A percentile compares a stretch with the other conserved stretches of the same genome.
phyloP scores from a whole-genome alignment of 1,139 yeast genomes.

The Pichia sp. region DNA sequence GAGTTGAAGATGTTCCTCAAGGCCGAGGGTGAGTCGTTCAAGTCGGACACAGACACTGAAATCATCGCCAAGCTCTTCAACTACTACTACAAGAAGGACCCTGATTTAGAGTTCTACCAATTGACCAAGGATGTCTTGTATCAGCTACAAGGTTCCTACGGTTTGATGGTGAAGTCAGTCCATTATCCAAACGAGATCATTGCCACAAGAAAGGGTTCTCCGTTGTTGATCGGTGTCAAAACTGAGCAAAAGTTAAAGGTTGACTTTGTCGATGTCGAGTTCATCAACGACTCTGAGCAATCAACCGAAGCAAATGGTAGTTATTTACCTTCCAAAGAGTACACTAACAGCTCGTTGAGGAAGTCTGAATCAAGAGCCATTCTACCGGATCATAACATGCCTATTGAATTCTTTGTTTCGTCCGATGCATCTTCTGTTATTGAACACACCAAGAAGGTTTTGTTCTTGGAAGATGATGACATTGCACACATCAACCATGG shows the following conservation, averaged over 20 bases:
- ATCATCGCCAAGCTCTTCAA: constrained; percentile 94
- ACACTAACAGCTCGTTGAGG: constrained; percentile 24
- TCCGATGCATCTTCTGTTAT: constrained; percentile 97
- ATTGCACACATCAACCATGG: constrained; percentile 98
- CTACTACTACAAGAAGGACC: constrained; percentile 72
- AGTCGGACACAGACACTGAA: constrained; percentile 96
- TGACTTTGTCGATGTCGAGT: constrained; percentile 97
- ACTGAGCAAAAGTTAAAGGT: constrained; percentile 93
- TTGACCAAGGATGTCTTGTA: constrained; percentile 88
- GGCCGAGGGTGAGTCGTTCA: constrained; percentile 78
- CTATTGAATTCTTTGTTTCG: constrained; percentile 92
- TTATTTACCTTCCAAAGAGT: constrained; percentile 14
- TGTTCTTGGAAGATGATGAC: constrained; percentile 96
- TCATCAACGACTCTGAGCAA: constrained; percentile 55
- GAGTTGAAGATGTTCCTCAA: constrained; percentile 79
- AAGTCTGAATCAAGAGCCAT: constrained; percentile 34
- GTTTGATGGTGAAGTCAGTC: constrained; percentile 83
- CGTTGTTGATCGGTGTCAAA: constrained; percentile 93
- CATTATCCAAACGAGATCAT: constrained; percentile 95
- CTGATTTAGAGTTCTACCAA: constrained; percentile 79
- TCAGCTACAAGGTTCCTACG: constrained; percentile 97
- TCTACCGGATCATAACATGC: constrained; percentile 37
- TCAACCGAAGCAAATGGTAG: constrained; percentile 12
- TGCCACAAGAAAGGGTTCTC: constrained; percentile 98
- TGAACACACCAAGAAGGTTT: constrained; percentile 94